These are phyloP conservation scores for Xylariales sp. DNA, from an alignment of 2,329 filamentous ascomycete species.

Conservation along the genomic window DNA sequence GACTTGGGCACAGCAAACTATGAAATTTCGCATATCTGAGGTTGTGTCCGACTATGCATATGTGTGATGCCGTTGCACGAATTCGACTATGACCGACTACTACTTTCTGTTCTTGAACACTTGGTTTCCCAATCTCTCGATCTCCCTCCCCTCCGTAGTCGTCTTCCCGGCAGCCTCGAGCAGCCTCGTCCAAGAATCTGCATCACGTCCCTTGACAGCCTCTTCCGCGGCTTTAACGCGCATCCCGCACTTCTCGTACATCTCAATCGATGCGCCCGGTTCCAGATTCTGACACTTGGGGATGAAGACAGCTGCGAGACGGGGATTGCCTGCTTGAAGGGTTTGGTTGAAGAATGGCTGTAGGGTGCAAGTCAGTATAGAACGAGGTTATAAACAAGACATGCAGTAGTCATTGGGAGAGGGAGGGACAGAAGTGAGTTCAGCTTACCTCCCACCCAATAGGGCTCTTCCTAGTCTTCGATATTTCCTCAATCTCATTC, in stretches of 20 bases:
- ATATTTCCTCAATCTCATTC: conserved; percentile 84
- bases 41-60: too few species aligned
- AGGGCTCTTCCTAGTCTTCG: conserved; percentile 74
- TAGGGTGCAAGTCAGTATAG: neutral
- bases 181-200: conserved; percentile 67
- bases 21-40: too few species aligned
- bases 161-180: conserved; percentile 67
- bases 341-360: conserved; percentile 90
- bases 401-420: neutral
- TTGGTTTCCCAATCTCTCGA: conserved; percentile 70
- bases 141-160: conserved; percentile 65
- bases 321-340: conserved; percentile 82
- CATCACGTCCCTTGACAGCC: conserved; percentile 76
- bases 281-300: conserved; percentile 76
- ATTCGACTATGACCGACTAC: too few species aligned
- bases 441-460: conserved; percentile 88
- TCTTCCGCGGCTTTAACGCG: conserved; percentile 86
- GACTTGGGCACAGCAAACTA: too few species aligned
- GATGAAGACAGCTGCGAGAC: conserved; percentile 77
- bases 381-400: too few species aligned
- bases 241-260: conserved; percentile 97
- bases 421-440: neutral
- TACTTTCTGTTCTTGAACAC: conserved; percentile 50
- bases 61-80: too few species aligned
- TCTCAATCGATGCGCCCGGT: conserved; percentile 67